Evolutionary conservation across 306 rosid genomes (phyloP).

Genomic region (Gleditsia sinensis): DNA sequence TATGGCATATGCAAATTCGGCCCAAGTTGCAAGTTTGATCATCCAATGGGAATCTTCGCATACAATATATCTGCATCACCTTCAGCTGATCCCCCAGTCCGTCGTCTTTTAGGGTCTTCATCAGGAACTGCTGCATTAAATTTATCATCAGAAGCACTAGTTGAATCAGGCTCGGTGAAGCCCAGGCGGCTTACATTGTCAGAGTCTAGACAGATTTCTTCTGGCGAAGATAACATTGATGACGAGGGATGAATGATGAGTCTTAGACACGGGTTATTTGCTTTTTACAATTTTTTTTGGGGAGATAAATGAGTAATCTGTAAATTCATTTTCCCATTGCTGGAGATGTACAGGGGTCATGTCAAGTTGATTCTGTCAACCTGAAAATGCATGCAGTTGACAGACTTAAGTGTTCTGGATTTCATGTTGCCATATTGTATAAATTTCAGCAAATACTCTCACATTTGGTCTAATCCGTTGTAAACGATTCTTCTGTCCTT

Average conservation of each 20-base stretch:
- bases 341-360: slow-evolving; percentile 80
- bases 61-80: slow-evolving; percentile 69
- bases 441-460: slow-evolving; percentile 76
- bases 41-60: slow-evolving; percentile 90
- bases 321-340: slow-evolving; percentile 77
- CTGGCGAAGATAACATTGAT: slow-evolving; percentile 75
- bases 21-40: slow-evolving; percentile 98
- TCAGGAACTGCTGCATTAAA: slow-evolving; percentile 75
- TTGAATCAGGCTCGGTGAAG: slow-evolving; percentile 68
- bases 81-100: slow-evolving; percentile 61
- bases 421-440: slow-evolving; percentile 76
- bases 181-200: slow-evolving; percentile 81
- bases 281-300: slow-evolving; percentile 64
- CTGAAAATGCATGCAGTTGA: slow-evolving; percentile 67
- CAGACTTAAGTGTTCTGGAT: slow-evolving; percentile 59
- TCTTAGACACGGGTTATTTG: slow-evolving; percentile 49
- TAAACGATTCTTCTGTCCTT: slow-evolving; percentile 69
- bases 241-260: slow-evolving; percentile 67
- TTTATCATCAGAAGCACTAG: slow-evolving; percentile 82
- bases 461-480: slow-evolving; percentile 67
- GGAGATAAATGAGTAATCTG: slow-evolving; percentile 67
- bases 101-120: slow-evolving; percentile 75
- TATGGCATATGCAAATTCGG: slow-evolving; percentile 99
- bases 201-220: slow-evolving; percentile 76
- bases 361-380: slow-evolving; percentile 58